Conservation (phyloP, 352 stramenopile genomes). For the Pythium insidiosum region DNA sequence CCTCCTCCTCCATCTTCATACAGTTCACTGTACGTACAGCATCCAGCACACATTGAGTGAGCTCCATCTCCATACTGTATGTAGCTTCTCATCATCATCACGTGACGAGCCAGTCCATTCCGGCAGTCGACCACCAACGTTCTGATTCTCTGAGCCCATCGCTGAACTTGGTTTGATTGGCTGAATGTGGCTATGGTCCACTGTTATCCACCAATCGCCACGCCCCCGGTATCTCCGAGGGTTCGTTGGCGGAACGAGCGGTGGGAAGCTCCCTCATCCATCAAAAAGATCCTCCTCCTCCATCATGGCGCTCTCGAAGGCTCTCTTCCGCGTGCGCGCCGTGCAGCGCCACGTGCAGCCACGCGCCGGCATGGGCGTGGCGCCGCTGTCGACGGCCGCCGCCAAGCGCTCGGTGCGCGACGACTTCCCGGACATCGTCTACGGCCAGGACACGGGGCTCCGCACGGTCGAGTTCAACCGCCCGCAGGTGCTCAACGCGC, state of each 20-base stretch:
- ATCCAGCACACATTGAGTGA: no score
- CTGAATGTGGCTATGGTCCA: constrained; percentile 5
- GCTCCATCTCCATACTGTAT: neutral
- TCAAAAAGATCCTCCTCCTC: no score
- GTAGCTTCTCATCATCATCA: constrained; percentile 1
- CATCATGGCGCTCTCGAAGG: constrained; percentile 11
- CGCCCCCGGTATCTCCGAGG: no score
- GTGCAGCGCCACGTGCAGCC: constrained; percentile 44
- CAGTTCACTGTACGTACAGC: no score
- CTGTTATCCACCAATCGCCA: constrained; percentile 17
- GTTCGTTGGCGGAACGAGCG: no score
- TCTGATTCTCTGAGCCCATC: no score
- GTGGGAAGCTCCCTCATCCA: no score
- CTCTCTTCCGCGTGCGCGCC: constrained; percentile 32
- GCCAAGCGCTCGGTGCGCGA: constrained; percentile 25
- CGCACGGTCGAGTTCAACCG: constrained; percentile 89
- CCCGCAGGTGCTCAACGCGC: constrained; percentile 87
- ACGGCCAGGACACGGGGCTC: constrained; percentile 68
- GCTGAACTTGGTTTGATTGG: constrained; percentile 40
- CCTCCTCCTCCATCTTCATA: no score
- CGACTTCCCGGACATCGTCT: constrained; percentile 65
- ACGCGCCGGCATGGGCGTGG: no score
- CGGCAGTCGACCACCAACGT: no score
- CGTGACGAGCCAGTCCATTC: no score
- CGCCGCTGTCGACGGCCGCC: no score